phyloP scores from a whole-genome alignment of 2,329 filamentous ascomycete genomes.

The Zymoseptoria passerinii region DNA sequence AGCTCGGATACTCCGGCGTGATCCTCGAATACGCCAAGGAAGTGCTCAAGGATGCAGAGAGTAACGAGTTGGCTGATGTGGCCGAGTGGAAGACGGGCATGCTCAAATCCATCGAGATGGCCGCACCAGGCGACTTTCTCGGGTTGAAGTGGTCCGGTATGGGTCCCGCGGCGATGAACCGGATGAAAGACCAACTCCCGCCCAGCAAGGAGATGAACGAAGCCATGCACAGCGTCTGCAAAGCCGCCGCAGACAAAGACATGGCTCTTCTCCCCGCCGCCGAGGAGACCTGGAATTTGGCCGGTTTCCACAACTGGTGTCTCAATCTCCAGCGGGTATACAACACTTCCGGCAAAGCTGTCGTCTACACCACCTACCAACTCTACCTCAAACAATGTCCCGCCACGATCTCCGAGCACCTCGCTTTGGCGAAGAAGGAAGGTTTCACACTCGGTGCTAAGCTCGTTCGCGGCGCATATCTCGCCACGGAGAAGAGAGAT shows the following conservation, averaged over 20 bases:
- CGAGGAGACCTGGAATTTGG: conserved; percentile 71
- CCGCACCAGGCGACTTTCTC: conserved; percentile 45
- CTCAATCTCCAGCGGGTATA: conserved; percentile 18
- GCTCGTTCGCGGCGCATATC: conserved; percentile 50
- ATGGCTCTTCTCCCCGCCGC: conserved; percentile 76
- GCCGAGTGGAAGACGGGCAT: conserved; percentile 65
- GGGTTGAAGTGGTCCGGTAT: conserved; percentile 69
- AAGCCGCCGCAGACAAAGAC: conserved; percentile 58
- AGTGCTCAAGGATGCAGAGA: conserved; percentile 52
- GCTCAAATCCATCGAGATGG: conserved; percentile 58
- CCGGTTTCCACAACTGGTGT: conserved; percentile 58
- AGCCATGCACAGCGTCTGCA: conserved; percentile 67
- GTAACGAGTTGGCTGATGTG: conserved; percentile 54
- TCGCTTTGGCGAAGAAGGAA: conserved; percentile 38
- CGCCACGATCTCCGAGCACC: conserved; percentile 37
- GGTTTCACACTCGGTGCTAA: conserved; percentile 49
- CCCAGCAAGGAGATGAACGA: conserved; percentile 57
- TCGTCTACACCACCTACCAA: conserved; percentile 63
- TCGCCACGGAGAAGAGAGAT: conserved; percentile 41
- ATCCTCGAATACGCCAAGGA: conserved; percentile 79
- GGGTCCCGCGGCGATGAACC: conserved; percentile 61
- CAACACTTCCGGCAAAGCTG: conserved; percentile 47
- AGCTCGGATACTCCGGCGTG: conserved; percentile 72
- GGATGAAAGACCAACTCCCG: conserved; percentile 53
- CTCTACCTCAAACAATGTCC: conserved; percentile 47